phyloP scores from a whole-genome alignment of 2,329 filamentous ascomycete genomes.

The Beauveria caledonica region DNA sequence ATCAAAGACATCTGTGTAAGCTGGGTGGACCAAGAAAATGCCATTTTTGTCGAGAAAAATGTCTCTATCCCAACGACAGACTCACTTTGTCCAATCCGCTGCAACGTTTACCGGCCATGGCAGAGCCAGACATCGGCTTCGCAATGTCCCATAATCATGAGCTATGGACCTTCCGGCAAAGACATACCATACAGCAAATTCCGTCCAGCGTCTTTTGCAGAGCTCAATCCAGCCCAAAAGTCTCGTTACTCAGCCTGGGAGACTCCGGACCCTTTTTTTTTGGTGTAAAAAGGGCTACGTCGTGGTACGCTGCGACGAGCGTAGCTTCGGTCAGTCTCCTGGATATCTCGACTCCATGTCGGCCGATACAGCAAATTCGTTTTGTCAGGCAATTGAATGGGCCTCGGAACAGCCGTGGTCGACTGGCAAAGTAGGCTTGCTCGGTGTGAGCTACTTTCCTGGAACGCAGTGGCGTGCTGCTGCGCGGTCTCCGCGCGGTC shows the following conservation, averaged over 20 bases:
- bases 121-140: not conserved
- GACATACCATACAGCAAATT: conserved; percentile 57
- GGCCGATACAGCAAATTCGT: conserved; percentile 37
- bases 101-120: conserved; percentile 31
- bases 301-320: conserved; percentile 44
- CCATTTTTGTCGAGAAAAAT: conserved; percentile 34
- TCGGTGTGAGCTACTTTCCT: conserved; percentile 39
- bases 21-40: conserved; percentile 18
- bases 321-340: conserved; percentile 38
- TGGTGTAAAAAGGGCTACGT: conserved; percentile 49
- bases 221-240: conserved; percentile 46
- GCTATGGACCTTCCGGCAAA: conserved; percentile 68
- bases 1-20: conserved; percentile 20
- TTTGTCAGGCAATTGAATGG: conserved; percentile 44
- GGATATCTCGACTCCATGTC: conserved; percentile 42
- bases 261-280: conserved; percentile 47
- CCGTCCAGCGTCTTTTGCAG: conserved; percentile 30
- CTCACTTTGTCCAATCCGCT: conserved; percentile 21
- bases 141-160: conserved; percentile 52
- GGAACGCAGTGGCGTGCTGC: conserved; percentile 39
- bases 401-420: conserved; percentile 37
- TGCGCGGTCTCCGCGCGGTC: conserved; percentile 33
- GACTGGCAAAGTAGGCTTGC: conserved; percentile 36
- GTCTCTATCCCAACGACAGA: conserved; percentile 22
- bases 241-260: conserved; percentile 51